Percentiles rank a stretch among this genome's conserved stretches.
Conservation (phyloP, 2,329 filamentous ascomycete genomes). For the Ascocoryne sarcoides region DNA sequence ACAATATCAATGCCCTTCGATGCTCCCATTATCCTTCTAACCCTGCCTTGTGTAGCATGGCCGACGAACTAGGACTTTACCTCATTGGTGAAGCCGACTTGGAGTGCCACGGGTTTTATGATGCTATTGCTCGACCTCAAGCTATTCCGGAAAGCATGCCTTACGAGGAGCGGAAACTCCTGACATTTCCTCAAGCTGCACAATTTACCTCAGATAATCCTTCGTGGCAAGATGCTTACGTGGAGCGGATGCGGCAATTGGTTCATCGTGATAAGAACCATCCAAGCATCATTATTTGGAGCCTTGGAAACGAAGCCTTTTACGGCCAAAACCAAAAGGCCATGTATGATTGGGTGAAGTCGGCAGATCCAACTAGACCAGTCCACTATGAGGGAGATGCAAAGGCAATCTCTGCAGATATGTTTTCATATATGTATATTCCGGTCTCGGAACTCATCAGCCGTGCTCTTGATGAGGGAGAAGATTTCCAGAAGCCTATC, state of each 20-base stretch:
- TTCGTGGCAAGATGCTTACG: slow-evolving; percentile 52
- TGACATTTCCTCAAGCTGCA: slow-evolving; percentile 45
- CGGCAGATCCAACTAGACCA: slow-evolving; percentile 40
- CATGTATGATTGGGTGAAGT: slow-evolving; percentile 53
- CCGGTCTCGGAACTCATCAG: slow-evolving; percentile 34
- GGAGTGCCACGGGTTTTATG: slow-evolving; percentile 42
- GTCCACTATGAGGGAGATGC: slow-evolving; percentile 50
- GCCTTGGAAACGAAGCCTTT: slow-evolving; percentile 64
- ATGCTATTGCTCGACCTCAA: slow-evolving; percentile 36
- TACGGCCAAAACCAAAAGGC: slow-evolving; percentile 59
- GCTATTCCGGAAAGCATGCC: slow-evolving; percentile 47
- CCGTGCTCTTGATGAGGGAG: slow-evolving; percentile 33
- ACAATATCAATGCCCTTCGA: slow-evolving; percentile 62
- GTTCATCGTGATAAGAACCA: slow-evolving; percentile 64
- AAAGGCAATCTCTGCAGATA: slow-evolving; percentile 41
- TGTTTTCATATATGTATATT: slow-evolving; percentile 50
- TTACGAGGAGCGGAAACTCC: slow-evolving; percentile 50
- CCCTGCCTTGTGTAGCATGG: slow-evolving; percentile 48
- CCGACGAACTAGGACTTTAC: slow-evolving; percentile 59
- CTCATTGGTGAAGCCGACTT: slow-evolving; percentile 45
- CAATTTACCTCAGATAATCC: slow-evolving; percentile 53
- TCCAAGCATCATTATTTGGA: slow-evolving; percentile 64
- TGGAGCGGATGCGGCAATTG: slow-evolving; percentile 57
- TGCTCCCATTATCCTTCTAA: slow-evolving; percentile 62
- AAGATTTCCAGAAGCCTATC: slow-evolving; percentile 41